These are phyloP conservation scores for Trypanosoma platydactyli DNA, from an alignment of 208 protist species.

Conservation along the genomic window DNA sequence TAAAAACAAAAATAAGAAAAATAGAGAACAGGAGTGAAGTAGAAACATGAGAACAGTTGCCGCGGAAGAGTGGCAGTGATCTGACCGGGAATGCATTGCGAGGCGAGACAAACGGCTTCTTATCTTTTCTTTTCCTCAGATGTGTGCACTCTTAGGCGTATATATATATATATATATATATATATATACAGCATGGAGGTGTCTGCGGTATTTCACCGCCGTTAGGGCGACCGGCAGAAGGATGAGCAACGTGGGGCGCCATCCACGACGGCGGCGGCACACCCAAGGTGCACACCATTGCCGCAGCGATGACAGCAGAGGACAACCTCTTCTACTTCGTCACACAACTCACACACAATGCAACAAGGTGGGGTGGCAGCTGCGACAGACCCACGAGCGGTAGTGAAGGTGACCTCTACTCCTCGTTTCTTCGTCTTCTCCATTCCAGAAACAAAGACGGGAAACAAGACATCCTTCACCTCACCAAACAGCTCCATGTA, in stretches of 20 bases:
- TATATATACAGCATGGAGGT: too few relatives aligned
- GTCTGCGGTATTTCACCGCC: not conserved
- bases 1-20: not conserved
- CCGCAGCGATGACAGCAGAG: constrained; percentile 8
- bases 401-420: not conserved
- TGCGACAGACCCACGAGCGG: not conserved
- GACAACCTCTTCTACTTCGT: not conserved
- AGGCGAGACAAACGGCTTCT: not conserved
- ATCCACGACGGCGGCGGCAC: not conserved
- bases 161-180: too few relatives aligned
- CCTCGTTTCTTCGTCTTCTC: not conserved
- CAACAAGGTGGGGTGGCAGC: constrained; percentile 1
- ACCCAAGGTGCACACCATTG: constrained; percentile 12
- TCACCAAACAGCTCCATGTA: constrained; percentile 30
- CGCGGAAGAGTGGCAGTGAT: too few relatives aligned
- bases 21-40: not conserved
- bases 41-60: not conserved
- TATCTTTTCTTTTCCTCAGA: not conserved
- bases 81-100: too few relatives aligned
- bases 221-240: constrained; percentile 1
- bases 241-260: constrained; percentile 9
- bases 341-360: constrained; percentile 23
- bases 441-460: not conserved
- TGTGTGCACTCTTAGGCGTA: not conserved
- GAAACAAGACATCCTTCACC: constrained; percentile 11